Evolutionary conservation across 805 yeast genomes (phyloP).

Genomic region (Metschnikowia cubensis): DNA sequence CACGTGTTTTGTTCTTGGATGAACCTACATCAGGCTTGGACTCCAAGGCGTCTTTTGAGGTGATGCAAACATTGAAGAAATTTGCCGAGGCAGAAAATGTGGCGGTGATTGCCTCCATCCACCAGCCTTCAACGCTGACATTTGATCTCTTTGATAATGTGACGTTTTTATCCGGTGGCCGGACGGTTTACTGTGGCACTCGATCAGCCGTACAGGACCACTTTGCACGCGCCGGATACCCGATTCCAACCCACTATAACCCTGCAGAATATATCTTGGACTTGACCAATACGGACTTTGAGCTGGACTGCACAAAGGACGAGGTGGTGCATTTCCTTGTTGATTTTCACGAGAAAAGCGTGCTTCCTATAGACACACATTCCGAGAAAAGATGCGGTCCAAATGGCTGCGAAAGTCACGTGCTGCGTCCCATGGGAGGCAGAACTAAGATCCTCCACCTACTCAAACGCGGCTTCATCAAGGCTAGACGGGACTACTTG

Average conservation of each 20-base stretch:
- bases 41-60: slow-evolving; percentile 64
- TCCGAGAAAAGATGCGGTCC: neutral
- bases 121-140: slow-evolving; percentile 81
- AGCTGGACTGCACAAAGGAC: neutral
- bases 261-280: slow-evolving; percentile 29
- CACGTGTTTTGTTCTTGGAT: slow-evolving; percentile 71
- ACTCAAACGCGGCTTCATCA: slow-evolving; percentile 24
- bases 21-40: slow-evolving; percentile 89
- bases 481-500: slow-evolving; percentile 32
- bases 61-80: slow-evolving; percentile 57
- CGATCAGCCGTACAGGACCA: slow-evolving; percentile 42
- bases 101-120: slow-evolving; percentile 70
- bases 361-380: neutral
- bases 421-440: too few relatives aligned
- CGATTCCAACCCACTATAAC: slow-evolving; percentile 19
- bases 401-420: neutral
- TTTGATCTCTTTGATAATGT: slow-evolving; percentile 62
- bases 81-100: slow-evolving; percentile 47
- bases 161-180: slow-evolving; percentile 63
- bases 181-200: slow-evolving; percentile 42
- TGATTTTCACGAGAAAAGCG: neutral
- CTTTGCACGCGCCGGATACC: slow-evolving; percentile 35
- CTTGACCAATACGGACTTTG: slow-evolving; percentile 27
- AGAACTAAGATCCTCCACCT: slow-evolving; percentile 18
- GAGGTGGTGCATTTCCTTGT: slow-evolving; percentile 5